Evolutionary conservation across 2,329 filamentous ascomycete species (phyloP), one percentile per base, ranked within the genome.

Genomic region (Xylaria hypoxylon): DNA sequence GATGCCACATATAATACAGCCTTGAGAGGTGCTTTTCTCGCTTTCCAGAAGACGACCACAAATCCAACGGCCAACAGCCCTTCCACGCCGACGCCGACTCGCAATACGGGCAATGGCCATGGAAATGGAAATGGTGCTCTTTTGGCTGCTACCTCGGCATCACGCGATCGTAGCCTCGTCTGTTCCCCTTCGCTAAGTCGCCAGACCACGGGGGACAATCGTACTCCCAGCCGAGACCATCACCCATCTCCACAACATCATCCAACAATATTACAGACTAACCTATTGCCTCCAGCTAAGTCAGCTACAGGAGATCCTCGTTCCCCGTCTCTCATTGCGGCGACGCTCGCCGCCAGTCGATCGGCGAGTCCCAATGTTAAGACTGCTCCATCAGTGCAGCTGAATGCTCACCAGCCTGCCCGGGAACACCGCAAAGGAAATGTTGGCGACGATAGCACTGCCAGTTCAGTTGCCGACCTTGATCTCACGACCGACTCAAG

Each of bases 271-370:
- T 61, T 65, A 11, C 68, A 70, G 53, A 62, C 44, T 31, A 62
- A 69, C 24, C 52, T 73, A 35, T 60, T 62, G 42, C 64, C 70
- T 38, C 65, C 70, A 19, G 69, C 51, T 10, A 74, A 70, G 59
- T 65, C 66, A 24, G 38, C 69, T 47, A 68, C 60, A 65, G 63
- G 74, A 61, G 82, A 83, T 63, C 73, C 79, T 15, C 85, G 84
- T 65, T 89, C 85, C 51, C 83, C 88, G 5, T 90, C 87, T 5
- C 85, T 86, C 67, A 86, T 90, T 68, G 88, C 88, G 13, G 88
- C 88, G 13, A 87, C 83, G 33, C 78, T 89, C 28, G 88, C 87
- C 2, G 89, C 89, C 22, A 89, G 87, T 62, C 82, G 89, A 75
- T 86, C 87, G 17, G 84, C 82, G 28, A 87, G 87, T 69, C 80